phyloP scores from a whole-genome alignment of 2,329 filamentous ascomycete genomes.

The Fonsecaea multimorphosa region DNA sequence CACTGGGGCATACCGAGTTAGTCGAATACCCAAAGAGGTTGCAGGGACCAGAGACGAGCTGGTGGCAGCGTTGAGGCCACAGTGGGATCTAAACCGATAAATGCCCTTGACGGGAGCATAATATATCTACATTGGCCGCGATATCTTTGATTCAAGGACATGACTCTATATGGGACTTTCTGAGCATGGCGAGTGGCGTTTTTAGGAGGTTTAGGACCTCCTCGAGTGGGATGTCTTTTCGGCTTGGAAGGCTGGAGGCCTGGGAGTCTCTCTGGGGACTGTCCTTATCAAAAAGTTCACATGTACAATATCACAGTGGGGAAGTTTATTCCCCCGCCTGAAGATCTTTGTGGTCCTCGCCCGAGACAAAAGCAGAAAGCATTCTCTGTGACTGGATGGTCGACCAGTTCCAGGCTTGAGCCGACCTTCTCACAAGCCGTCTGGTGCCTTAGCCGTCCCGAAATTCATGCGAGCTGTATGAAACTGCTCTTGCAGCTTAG shows the following conservation, averaged over 20 bases:
- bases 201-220: neutral
- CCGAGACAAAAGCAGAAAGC: neutral
- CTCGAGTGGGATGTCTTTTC: neutral
- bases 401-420: neutral
- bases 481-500: neutral
- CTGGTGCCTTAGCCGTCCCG: neutral
- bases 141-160: conserved; percentile 8
- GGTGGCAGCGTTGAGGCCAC: conserved; percentile 62
- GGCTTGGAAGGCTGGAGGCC: neutral
- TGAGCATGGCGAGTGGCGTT: conserved; percentile 34
- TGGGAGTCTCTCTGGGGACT: neutral
- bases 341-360: neutral
- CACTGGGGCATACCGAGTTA: conserved; percentile 82
- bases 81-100: conserved; percentile 56
- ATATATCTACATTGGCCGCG: conserved; percentile 10
- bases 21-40: conserved; percentile 78
- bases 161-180: conserved; percentile 8
- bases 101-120: neutral
- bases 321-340: neutral
- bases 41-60: conserved; percentile 78
- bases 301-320: neutral
- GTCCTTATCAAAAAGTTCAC: neutral
- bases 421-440: neutral
- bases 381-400: neutral
- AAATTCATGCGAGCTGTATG: conserved; percentile 16